Conservation (phyloP, 2,329 filamentous ascomycete genomes). For the Cytospora schulzeri region DNA sequence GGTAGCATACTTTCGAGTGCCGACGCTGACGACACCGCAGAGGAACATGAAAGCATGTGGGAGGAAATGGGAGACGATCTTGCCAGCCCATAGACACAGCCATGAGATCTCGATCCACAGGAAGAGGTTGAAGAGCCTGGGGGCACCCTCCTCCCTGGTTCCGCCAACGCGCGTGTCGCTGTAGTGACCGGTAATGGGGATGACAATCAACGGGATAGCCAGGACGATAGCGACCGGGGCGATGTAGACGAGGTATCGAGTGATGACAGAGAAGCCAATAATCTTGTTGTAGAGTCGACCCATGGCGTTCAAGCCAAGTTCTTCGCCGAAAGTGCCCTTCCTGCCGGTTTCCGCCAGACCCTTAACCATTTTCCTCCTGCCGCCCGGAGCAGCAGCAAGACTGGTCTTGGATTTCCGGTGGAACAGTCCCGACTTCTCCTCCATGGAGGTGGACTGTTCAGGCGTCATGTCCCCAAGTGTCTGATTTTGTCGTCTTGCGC, state of each 20-base stretch:
- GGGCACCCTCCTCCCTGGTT: conserved; percentile 25
- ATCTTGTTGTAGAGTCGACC: conserved; percentile 67
- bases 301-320: conserved; percentile 63
- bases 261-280: conserved; percentile 63
- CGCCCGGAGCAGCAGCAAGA: conserved; percentile 39
- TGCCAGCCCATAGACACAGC: conserved; percentile 68
- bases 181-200: conserved; percentile 47
- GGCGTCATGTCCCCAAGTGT: conserved; percentile 38
- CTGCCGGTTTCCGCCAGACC: conserved; percentile 44
- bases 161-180: conserved; percentile 43
- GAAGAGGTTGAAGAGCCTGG: conserved; percentile 61
- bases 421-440: conserved; percentile 52
- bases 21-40: conserved; percentile 68
- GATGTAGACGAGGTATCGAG: conserved; percentile 69
- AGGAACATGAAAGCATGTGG: conserved; percentile 69
- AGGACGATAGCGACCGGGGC: conserved; percentile 64
- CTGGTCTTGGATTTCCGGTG: conserved; percentile 35
- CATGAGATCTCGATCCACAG: conserved; percentile 71
- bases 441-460: conserved; percentile 29
- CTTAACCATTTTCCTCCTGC: conserved; percentile 52
- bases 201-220: conserved; percentile 62
- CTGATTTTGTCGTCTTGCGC: conserved; percentile 42
- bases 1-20: conserved; percentile 70
- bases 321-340: conserved; percentile 51
- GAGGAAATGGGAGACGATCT: conserved; percentile 62